Evolutionary conservation across 352 stramenopile species (phyloP), one percentile per base, ranked within the genome.

Genomic region (Pythium oligandrum): DNA sequence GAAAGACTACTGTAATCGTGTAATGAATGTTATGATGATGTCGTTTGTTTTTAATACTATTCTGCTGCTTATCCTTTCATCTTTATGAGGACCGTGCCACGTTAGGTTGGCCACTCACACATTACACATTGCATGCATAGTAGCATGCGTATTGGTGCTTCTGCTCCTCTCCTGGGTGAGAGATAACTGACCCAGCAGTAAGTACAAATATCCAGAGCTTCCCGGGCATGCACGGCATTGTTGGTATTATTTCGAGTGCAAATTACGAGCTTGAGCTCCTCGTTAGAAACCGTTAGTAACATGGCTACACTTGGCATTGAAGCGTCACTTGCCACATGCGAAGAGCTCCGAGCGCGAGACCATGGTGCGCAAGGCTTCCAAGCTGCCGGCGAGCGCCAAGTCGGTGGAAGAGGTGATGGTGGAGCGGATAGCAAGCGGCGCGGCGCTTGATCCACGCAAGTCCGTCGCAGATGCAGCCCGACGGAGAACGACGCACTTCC

Each of bases 331-430:
- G 17, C 17, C 17, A 26, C 17, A 26, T 26, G 17, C 17, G 17
- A 26, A 26, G 17, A 26, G 17, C 17, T 26, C 17, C 17, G 17
- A 26, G 17, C 17, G 17, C 17, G 17, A 26, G 17, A 57, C 38
- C 8, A 90, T 92, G 78, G 77, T 88, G 59, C 70, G 77, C 3
- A 85, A 82, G 51, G 66, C 71, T 26, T 73, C 70, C 12, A 68
- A 66, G 0, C 67, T 92, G 49, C 59, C 71, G n/a, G 69, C 81
- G 3, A 73, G 66, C 37, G 61, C 64, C 52, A 82, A 64, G 59
- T 88, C 77, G 3, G 61, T 92, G 40, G 82, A 92, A 55, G 78
- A 92, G 53, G 64, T 92, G 17, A 38, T 92, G 44, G 60, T 90
- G 7, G 56, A 73, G 12, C 73, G 82, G 9, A 66, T 83, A 38